A percentile compares a stretch with the other conserved stretches of the same genome.
Evolutionary conservation across 768 basidiomycete species (phyloP).

Genomic region (Psilocybe azurescens): DNA sequence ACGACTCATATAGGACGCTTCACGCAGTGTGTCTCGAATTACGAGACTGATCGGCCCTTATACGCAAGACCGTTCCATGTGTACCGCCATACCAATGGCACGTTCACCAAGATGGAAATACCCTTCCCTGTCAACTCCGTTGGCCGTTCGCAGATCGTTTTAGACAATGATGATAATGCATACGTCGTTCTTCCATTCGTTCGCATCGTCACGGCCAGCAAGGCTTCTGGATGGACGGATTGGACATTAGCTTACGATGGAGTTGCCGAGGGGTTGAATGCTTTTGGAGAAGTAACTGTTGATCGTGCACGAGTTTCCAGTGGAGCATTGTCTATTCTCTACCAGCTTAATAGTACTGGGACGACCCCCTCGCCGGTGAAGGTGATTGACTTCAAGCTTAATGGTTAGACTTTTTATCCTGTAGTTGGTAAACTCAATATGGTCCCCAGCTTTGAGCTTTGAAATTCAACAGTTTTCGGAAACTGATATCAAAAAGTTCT

Average conservation of each 20-base stretch:
- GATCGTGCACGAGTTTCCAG: slow-evolving; percentile 43
- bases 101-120: slow-evolving; percentile 52
- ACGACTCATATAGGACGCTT: slow-evolving; percentile 39
- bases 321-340: slow-evolving; percentile 46
- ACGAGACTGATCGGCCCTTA: slow-evolving; percentile 40
- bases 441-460: background rate
- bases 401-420: slow-evolving; percentile 28
- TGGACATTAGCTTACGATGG: slow-evolving; percentile 52
- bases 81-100: slow-evolving; percentile 42
- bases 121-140: slow-evolving; percentile 47
- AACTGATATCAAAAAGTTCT: too few species aligned
- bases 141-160: slow-evolving; percentile 50
- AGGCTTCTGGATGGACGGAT: slow-evolving; percentile 48
- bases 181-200: slow-evolving; percentile 50
- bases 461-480: background rate
- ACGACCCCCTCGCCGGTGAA: slow-evolving; percentile 47
- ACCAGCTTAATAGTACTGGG: slow-evolving; percentile 46
- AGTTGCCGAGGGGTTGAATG: slow-evolving; percentile 41
- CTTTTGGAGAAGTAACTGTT: slow-evolving; percentile 51
- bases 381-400: slow-evolving; percentile 46
- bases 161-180: slow-evolving; percentile 46
- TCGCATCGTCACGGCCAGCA: slow-evolving; percentile 49
- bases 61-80: slow-evolving; percentile 49
- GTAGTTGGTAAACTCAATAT: background rate
- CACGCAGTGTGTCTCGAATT: slow-evolving; percentile 49